phyloP scores from a whole-genome alignment of 139 green algal genomes.

The Chlorella vulgaris region DNA sequence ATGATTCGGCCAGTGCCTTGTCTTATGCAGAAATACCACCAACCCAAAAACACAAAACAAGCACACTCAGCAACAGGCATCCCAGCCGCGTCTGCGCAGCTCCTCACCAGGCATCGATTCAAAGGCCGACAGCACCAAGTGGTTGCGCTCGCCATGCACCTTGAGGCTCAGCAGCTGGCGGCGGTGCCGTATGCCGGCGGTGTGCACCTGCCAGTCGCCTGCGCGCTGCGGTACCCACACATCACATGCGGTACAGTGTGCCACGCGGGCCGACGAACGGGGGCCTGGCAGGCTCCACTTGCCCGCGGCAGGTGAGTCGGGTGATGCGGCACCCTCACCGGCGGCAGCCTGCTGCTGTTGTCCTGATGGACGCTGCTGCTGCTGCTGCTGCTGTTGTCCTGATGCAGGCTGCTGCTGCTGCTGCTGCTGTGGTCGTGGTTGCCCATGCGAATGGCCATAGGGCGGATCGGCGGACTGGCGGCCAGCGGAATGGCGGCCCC shows the following conservation, averaged over 20 bases:
- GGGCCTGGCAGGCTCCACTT: background rate
- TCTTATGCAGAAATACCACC: too few species aligned
- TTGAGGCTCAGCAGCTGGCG: slow-evolving; percentile 35
- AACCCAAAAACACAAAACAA: background rate
- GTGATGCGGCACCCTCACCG: background rate
- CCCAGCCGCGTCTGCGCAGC: background rate
- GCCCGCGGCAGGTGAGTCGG: too few species aligned
- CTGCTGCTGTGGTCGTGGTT: too few species aligned
- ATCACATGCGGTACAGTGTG: slow-evolving; percentile 35
- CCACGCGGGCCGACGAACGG: background rate
- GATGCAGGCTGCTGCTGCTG: background rate
- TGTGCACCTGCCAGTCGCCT: slow-evolving; percentile 39
- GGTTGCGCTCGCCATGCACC: slow-evolving; percentile 25
- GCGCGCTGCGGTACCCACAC: slow-evolving; percentile 23
- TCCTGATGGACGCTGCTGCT: background rate
- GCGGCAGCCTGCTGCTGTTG: too few species aligned
- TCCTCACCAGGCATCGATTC: slow-evolving; percentile 9
- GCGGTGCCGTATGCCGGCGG: slow-evolving; percentile 36
- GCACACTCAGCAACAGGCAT: background rate
- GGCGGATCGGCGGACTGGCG: too few species aligned
- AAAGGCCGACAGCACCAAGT: slow-evolving; percentile 38
- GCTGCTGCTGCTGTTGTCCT: too few species aligned
- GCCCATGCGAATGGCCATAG: too few species aligned
- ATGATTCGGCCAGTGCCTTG: too few species aligned
- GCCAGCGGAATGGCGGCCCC: background rate